Evolutionary conservation across 1,139 yeast species (phyloP).

Genomic region (Candida tropicalis): DNA sequence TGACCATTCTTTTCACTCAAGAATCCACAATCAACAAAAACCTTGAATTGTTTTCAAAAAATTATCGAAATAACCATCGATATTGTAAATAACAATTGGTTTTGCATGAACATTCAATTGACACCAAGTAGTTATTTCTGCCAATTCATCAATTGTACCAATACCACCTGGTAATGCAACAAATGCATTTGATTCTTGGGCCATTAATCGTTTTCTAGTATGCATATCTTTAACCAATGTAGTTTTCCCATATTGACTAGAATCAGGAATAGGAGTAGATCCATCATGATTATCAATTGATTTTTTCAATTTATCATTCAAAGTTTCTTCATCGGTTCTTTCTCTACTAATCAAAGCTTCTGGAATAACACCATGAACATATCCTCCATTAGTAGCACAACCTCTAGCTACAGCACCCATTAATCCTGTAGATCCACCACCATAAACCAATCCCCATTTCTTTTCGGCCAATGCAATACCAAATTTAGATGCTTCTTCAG

Average conservation of each 20-base stretch:
- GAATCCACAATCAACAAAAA: conserved; percentile 64
- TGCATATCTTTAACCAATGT: conserved; percentile 89
- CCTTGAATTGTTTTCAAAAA: conserved; percentile 61
- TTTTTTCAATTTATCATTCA: conserved; percentile 49
- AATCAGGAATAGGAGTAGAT: conserved; percentile 63
- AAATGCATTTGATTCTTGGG: conserved; percentile 82
- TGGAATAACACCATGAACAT: conserved; percentile 87
- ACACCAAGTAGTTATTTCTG: conserved; percentile 88
- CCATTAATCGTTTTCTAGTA: conserved; percentile 86
- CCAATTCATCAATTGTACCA: conserved; percentile 86
- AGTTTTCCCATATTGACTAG: conserved; percentile 70
- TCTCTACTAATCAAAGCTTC: conserved; percentile 78
- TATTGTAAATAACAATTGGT: conserved; percentile 77
- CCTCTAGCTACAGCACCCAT: conserved; percentile 88
- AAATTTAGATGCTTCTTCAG: conserved; percentile 56
- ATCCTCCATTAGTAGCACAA: conserved; percentile 65
- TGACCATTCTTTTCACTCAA: conserved; percentile 67
- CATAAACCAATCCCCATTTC: conserved; percentile 81
- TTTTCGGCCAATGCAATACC: conserved; percentile 61
- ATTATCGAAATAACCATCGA: conserved; percentile 79
- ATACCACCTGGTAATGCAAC: conserved; percentile 92
- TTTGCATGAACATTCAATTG: conserved; percentile 84
- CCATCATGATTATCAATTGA: conserved; percentile 58
- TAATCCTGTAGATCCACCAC: conserved; percentile 87
- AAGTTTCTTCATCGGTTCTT: conserved; percentile 51